Base-by-base conservation (phyloP, 192 early-diverging fungal genomes). In the Coemansia javaensis region DNA sequence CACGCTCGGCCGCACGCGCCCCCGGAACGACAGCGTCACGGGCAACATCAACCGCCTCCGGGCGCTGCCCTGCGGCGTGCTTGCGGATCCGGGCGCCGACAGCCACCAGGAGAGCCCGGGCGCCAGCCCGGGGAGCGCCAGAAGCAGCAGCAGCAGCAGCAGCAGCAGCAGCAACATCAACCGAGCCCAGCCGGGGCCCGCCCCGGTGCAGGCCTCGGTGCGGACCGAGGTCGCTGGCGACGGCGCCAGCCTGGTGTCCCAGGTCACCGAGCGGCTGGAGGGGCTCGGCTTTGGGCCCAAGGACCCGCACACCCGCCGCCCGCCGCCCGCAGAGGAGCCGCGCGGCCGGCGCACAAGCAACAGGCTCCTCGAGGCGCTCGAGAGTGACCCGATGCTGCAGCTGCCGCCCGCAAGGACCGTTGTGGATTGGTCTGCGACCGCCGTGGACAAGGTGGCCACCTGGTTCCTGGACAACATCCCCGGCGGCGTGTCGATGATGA, bases 401-500 rank as follows among this genome's bases (percentile, higher is more conserved):
- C 43, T 75, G 47, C 71, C 71, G 23, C 71, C 71, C 13, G 43
- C 63, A 10, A 48, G 71, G 18, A 61, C 46, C 27, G 50, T 75
- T 17, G 63, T 75, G 17, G 71, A 75, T 35, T 75, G 71, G 71
- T 47, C 59, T 14, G n/a, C 59, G 0, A 48, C 63, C 28, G 56
- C 48, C 7, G 63, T 59, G 0, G 71, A 75, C 42, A 66, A 75
- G 28, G 56, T 75, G 14, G 71, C 71, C 17, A 75, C 71, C 1
- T 75, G 71, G 71, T 75, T 75, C 18, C 50, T 75, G 43, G 71
- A 75, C 41, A 75, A 66, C 48, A 75, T 75, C 32, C 71, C 71
- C 1, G 71, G 71, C 10, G 56, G 61, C 20, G 56, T 75, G 22
- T 60, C 71, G 12, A 50, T 66, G 22, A 41, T 75, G 33, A 75